Evolutionary conservation across 2,329 filamentous ascomycete genomes (phyloP).

Genomic region (Botrytis byssoidea): DNA sequence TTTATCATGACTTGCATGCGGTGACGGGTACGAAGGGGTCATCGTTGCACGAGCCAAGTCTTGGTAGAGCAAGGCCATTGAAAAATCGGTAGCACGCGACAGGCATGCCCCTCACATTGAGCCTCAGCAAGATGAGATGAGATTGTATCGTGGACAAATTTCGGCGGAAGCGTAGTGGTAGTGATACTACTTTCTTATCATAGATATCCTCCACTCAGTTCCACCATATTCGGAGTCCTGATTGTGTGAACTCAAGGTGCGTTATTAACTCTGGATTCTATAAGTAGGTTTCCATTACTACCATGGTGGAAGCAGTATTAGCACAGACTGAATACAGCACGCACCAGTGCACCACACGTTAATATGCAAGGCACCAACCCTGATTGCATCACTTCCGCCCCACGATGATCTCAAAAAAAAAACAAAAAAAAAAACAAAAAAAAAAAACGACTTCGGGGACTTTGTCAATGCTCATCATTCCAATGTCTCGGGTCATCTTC

Average conservation of each 20-base stretch:
- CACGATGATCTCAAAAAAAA: not conserved
- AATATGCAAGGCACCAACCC: conserved; percentile 3
- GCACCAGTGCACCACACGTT: not conserved
- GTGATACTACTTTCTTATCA: not conserved
- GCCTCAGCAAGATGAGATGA: not conserved
- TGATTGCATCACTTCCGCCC: not conserved
- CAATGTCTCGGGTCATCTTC: not conserved
- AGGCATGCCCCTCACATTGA: not conserved
- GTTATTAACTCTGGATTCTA: not conserved
- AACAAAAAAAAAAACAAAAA: too few species aligned
- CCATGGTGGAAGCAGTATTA: not conserved
- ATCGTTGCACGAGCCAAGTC: conserved; percentile 7
- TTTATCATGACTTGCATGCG: not conserved
- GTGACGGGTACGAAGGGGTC: not conserved
- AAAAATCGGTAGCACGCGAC: not conserved
- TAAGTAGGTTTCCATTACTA: not conserved
- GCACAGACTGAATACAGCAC: not conserved
- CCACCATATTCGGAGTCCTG: not conserved
- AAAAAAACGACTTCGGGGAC: not conserved
- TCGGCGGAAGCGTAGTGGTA: too few species aligned
- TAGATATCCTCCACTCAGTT: not conserved
- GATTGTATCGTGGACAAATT: not conserved
- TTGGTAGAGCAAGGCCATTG: not conserved
- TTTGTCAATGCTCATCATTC: not conserved
- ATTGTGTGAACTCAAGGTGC: not conserved